Percentiles rank a stretch among this genome's conserved stretches.
Conservation (phyloP, 129 eudicot species). For the Gnaphalium uliginosum region DNA sequence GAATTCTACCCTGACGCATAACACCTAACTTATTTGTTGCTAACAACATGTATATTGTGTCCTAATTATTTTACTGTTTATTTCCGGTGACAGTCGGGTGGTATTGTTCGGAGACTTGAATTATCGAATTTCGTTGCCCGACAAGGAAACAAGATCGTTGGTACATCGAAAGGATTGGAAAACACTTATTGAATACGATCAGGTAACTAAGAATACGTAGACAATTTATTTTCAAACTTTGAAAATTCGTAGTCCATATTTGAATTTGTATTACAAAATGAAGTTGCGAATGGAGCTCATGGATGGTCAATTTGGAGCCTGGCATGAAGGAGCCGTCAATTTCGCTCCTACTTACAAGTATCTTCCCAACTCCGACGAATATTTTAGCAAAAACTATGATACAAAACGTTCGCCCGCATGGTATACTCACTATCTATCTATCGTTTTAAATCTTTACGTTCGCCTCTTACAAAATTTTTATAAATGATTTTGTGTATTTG, state of each 20-base stretch:
- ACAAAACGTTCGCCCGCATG: constrained; percentile 82
- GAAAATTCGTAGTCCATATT: neutral
- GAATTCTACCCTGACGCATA: no score
- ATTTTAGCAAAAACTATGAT: constrained; percentile 47
- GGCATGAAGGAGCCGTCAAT: constrained; percentile 64
- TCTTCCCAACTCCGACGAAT: constrained; percentile 52
- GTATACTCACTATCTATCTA: constrained; percentile 32
- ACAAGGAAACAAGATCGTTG: constrained; percentile 48
- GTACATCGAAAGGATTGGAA: constrained; percentile 58
- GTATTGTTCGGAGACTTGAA: constrained; percentile 75
- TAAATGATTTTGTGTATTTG: neutral
- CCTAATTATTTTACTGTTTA: neutral
- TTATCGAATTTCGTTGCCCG: constrained; percentile 70
- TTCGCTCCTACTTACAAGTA: constrained; percentile 85
- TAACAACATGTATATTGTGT: neutral
- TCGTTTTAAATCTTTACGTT: neutral
- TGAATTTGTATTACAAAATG: constrained; percentile 1
- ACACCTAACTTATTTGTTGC: no score
- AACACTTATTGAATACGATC: constrained; percentile 56
- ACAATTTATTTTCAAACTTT: neutral
- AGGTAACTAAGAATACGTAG: constrained; percentile 42
- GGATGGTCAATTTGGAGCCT: constrained; percentile 65
- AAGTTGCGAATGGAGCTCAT: constrained; percentile 56
- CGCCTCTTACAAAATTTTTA: neutral
- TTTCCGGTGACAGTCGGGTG: constrained; percentile 42